Percentiles rank a stretch among this genome's conserved stretches.
Conservation (phyloP, 495 filamentous ascomycete species). For the Neurospora tetrasperma region DNA sequence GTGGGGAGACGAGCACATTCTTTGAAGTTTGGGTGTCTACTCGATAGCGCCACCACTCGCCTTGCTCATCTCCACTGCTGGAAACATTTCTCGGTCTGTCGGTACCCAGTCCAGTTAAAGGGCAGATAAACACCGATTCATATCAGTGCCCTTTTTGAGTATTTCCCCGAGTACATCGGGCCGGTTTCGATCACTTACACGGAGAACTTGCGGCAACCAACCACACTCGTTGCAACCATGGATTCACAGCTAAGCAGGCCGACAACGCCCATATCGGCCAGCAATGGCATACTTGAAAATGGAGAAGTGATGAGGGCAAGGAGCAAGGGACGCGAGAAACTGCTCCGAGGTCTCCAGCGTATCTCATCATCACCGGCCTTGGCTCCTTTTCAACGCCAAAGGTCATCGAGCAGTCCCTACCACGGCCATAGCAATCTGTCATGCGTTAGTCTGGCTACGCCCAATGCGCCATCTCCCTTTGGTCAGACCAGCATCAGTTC, state of each 20-base stretch:
- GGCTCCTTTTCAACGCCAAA: constrained; percentile 50
- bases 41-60: neutral
- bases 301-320: constrained; percentile 45
- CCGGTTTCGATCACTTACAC: neutral
- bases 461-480: constrained; percentile 38
- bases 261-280: constrained; percentile 1
- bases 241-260: neutral
- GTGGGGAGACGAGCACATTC: neutral
- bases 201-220: neutral
- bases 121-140: neutral
- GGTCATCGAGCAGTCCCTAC: constrained; percentile 59
- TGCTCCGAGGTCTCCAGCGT: constrained; percentile 72
- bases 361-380: constrained; percentile 83
- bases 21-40: neutral
- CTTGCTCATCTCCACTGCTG: neutral
- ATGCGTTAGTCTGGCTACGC: constrained; percentile 68
- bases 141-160: neutral
- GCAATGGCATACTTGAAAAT: constrained; percentile 1
- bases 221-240: neutral
- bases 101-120: neutral
- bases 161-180: neutral
- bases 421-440: constrained; percentile 49
- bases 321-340: constrained; percentile 59
- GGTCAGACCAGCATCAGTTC: constrained; percentile 40
- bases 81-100: neutral